Conservation (phyloP, 352 stramenopile genomes). For the Phytophthora pini region DNA sequence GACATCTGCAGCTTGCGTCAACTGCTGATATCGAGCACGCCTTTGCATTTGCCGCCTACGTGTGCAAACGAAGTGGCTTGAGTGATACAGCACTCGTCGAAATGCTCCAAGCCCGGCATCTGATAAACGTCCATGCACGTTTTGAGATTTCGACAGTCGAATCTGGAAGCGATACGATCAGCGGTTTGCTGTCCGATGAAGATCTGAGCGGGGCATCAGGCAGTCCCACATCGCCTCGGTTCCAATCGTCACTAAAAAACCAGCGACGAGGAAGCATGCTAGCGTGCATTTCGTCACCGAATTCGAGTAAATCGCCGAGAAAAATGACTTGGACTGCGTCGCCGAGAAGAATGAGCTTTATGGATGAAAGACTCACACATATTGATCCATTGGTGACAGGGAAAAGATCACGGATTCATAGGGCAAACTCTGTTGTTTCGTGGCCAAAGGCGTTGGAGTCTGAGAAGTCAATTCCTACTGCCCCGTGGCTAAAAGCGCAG, state of each 20-base stretch:
- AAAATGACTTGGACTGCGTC: constrained; percentile 42
- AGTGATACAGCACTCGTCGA: constrained; percentile 86
- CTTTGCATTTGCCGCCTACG: constrained; percentile 83
- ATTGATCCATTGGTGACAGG: constrained; percentile 26
- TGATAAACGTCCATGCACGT: constrained; percentile 79
- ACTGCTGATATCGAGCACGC: constrained; percentile 84
- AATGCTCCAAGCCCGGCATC: constrained; percentile 85
- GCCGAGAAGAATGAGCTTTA: constrained; percentile 69
- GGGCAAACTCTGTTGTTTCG: constrained; percentile 51
- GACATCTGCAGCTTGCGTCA: constrained; percentile 47
- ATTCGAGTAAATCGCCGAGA: constrained; percentile 15
- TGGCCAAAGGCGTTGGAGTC: constrained; percentile 47
- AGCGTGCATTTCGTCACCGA: constrained; percentile 33
- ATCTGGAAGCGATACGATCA: constrained; percentile 15
- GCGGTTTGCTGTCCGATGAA: constrained; percentile 8
- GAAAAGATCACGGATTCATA: constrained; percentile 32
- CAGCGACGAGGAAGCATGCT: constrained; percentile 23
- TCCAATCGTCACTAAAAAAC: constrained; percentile 33
- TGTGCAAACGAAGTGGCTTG: constrained; percentile 84
- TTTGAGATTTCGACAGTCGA: constrained; percentile 59
- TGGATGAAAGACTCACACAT: constrained; percentile 38
- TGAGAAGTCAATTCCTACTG: constrained; percentile 45
- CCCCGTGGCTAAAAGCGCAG: constrained; percentile 80
- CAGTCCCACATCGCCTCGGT: constrained; percentile 38
- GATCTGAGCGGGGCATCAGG: constrained; percentile 5